Base-by-base conservation (phyloP, 2,329 filamentous ascomycete species). In the Herpotrichia juniperi region DNA sequence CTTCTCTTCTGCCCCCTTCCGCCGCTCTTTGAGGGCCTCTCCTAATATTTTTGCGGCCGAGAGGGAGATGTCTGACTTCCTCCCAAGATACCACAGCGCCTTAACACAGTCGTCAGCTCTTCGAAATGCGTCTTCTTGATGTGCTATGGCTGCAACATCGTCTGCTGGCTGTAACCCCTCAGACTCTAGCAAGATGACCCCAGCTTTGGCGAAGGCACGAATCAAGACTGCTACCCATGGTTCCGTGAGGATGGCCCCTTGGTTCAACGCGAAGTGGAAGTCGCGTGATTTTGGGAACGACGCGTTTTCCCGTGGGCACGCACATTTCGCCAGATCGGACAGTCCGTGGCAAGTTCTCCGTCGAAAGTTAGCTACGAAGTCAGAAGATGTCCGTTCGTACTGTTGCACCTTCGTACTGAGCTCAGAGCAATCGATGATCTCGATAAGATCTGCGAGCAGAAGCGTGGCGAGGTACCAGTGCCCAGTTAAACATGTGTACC, bases 391-490 rank as follows among this genome's bases (percentile, higher is more conserved):
- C 2, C 74, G 68, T 4, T 60, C 56, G 12, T 63, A 50, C 4
- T 69, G 68, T 26, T 60, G 51, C 26, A 54, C 46, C 42, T 59
- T 61, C 3, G 59, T 16, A 7, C 70, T 62, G 42, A 62, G 54
- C 48, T 63, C 62, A 4, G 63, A 62, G 35, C 75, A 70, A 46
- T 85, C 83, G 19, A 84, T 76, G 22, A 75, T 66, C 42, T 81
- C 79, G 11, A 86, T 71, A 3, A 80, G 64, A 50, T 86, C 83
- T 28, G 82, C 80, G 4, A 86, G 69, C 21, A 85, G 72, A 35
- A 86, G 76, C 0, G 78, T 76, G 2, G 78, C 83, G 2, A 85
- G 77, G 56, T 85, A 81, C 79, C 83, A 86, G 56, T 86, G 84
- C 0, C 79, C 81, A 0, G 78, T 73, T 21, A 86, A 76, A 46